Evolutionary conservation across 2,329 filamentous ascomycete genomes (phyloP), one percentile per base, ranked within the genome.

Genomic region (Colletotrichum echinochloae): DNA sequence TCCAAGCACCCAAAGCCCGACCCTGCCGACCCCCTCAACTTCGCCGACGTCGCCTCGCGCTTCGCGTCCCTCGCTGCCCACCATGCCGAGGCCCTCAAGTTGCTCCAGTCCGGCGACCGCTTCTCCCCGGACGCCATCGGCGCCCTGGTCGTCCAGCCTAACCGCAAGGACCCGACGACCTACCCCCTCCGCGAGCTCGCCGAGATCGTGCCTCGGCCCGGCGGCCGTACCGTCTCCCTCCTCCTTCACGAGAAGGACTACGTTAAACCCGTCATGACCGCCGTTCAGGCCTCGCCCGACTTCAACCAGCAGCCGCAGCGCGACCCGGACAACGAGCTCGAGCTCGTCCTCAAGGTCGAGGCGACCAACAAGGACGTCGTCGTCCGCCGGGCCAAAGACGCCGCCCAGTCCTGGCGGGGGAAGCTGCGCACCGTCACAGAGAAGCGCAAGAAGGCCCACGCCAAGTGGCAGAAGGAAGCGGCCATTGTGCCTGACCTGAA

Each of bases 301-400:
- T 89, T 87, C 79, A 89, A 89, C 82, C 87, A 89, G 83, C 87
- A 89, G 83, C 87, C 87, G 56, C 88, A 89, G 83, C 81, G 81
- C 26, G 83, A 83, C 76, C 81, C 85, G 55, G 87, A 89, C 77
- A 89, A 89, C 78, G 86, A 88, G 78, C 84, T 89, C 28, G 87
- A 89, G 81, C 83, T 90, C 67, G 75, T 86, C 35, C 81, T 90
- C 71, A 83, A 83, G 75, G 79, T 89, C 65, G 87, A 89, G 82
- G 79, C 82, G 37, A 86, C 87, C 80, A 79, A 79, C 73, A 82
- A 79, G 65, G 87, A 87, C 35, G 86, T 85, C 65, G 76, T 85
- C 46, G 76, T 77, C 57, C 78, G 78, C 68, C 78, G 84, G 41
- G 80, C 84, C 57, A 83, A 82, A 76, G 85, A 85, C 49, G 74